A percentile compares a stretch with the other conserved stretches of the same genome.
phyloP scores from a whole-genome alignment of 257 asterid species.

The Hygrophila difformis region DNA sequence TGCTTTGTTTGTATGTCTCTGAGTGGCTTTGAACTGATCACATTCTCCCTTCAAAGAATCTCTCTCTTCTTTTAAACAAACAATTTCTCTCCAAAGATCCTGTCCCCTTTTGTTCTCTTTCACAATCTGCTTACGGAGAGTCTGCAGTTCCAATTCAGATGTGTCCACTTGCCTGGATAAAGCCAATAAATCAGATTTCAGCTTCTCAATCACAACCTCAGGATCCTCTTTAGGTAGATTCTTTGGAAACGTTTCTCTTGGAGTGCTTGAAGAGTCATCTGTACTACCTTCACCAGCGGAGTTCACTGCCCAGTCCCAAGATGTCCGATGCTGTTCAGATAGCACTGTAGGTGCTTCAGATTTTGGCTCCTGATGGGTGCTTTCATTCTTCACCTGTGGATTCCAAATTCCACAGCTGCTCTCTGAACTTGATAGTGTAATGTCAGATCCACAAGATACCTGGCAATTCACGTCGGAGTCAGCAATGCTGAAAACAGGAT shows the following conservation, averaged over 20 bases:
- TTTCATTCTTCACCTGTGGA: conserved; percentile 31
- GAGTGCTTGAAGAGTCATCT: conserved; percentile 68
- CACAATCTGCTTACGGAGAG: conserved; percentile 77
- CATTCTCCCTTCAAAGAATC: conserved; percentile 55
- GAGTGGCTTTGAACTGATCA: conserved; percentile 33
- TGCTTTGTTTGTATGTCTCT: conserved; percentile 26
- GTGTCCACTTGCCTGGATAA: conserved; percentile 61
- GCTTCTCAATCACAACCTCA: conserved; percentile 50
- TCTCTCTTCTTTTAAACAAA: conserved; percentile 60
- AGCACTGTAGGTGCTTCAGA: conserved; percentile 20
- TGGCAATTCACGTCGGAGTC: conserved; percentile 37
- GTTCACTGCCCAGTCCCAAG: conserved; percentile 72
- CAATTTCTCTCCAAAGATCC: conserved; percentile 50
- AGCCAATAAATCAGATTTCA: conserved; percentile 48
- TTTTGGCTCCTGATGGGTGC: conserved; percentile 20
- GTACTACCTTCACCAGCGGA: conserved; percentile 55
- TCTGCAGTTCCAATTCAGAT: conserved; percentile 77
- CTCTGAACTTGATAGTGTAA: conserved; percentile 72
- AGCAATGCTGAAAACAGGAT: conserved; percentile 17
- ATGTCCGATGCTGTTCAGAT: conserved; percentile 26
- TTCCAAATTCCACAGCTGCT: conserved; percentile 68
- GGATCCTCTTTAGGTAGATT: conserved; percentile 37
- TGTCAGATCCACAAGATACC: conserved; percentile 79
- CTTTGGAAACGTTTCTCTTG: conserved; percentile 38
- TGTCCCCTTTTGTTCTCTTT: conserved; percentile 68